Conservation (phyloP, 2,329 filamentous ascomycete species). For the Verticillium nonalfalfae region DNA sequence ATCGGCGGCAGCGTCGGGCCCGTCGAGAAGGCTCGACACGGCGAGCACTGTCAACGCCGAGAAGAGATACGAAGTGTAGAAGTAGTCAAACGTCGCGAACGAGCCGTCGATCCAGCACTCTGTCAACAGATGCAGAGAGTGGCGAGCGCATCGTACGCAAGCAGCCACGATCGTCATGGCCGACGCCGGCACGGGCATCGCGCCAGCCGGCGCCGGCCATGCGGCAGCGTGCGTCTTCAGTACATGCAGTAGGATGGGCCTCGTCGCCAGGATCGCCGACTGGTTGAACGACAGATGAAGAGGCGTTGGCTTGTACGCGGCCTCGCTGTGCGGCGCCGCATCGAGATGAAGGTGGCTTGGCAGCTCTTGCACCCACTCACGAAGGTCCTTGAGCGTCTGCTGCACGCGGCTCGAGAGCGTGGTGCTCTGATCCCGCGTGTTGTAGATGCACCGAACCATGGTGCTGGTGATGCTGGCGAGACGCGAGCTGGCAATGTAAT, state of each 20-base stretch:
- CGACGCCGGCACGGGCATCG: slow-evolving; percentile 19
- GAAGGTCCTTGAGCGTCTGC: slow-evolving; percentile 20
- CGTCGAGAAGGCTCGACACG: slow-evolving; percentile 30
- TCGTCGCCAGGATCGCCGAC: slow-evolving; percentile 25
- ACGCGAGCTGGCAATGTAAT: slow-evolving; percentile 26
- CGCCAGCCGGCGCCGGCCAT: slow-evolving; percentile 10
- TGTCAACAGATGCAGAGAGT: slow-evolving; percentile 33
- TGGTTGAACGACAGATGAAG: slow-evolving; percentile 27
- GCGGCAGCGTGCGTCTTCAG: slow-evolving; percentile 20
- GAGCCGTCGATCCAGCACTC: slow-evolving; percentile 39
- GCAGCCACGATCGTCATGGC: slow-evolving; percentile 33
- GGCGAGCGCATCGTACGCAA: slow-evolving; percentile 35
- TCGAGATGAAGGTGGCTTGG: slow-evolving; percentile 23
- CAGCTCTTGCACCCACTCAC: slow-evolving; percentile 21
- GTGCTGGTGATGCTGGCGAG: slow-evolving; percentile 25
- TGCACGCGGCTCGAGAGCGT: slow-evolving; percentile 24
- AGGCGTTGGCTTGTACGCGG: slow-evolving; percentile 18
- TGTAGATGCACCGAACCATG: slow-evolving; percentile 24
- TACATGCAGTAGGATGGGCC: slow-evolving; percentile 26
- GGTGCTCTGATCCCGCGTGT: slow-evolving; percentile 18
- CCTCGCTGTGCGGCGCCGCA: slow-evolving; percentile 4
- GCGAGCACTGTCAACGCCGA: slow-evolving; percentile 36
- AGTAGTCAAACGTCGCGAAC: slow-evolving; percentile 39
- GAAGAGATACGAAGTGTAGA: slow-evolving; percentile 39
- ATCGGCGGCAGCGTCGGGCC: slow-evolving; percentile 24